Conservation (phyloP, 192 early-diverging fungal genomes). For the Jimgerdemannia flammicorona region DNA sequence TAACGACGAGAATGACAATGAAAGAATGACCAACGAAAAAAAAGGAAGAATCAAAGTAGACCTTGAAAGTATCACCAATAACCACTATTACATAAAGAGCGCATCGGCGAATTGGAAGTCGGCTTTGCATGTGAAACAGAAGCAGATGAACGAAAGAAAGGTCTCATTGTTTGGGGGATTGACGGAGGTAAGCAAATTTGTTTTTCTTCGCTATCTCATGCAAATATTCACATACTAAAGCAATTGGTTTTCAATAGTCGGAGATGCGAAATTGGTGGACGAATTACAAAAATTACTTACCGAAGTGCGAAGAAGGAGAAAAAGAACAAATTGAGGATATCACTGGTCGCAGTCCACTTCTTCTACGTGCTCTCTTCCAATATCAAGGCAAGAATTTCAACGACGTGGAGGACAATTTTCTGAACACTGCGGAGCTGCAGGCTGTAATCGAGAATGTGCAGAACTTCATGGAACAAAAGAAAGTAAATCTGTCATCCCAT, state of each 20-base stretch:
- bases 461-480: background rate
- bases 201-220: background rate
- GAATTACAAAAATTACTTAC: background rate
- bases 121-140: background rate
- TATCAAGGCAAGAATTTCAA: conserved; percentile 1
- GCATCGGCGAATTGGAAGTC: background rate
- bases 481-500: background rate
- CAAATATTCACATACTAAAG: background rate
- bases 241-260: background rate
- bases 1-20: conserved; percentile 8
- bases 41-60: background rate
- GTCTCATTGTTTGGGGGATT: conserved; percentile 4
- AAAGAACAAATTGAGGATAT: conserved; percentile 12
- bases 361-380: background rate
- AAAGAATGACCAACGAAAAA: too few relatives aligned
- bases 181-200: conserved; percentile 2
- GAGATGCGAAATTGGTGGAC: conserved; percentile 14
- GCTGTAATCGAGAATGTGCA: conserved; percentile 4
- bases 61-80: background rate
- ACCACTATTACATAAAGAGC: background rate
- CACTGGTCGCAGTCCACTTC: conserved; percentile 4
- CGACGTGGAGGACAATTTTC: conserved; percentile 1
- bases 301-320: conserved; percentile 1
- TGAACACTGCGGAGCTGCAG: background rate
- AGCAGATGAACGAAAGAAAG: background rate